Conservation (phyloP, 2,329 filamentous ascomycete species). For the Penicillium polonicum region DNA sequence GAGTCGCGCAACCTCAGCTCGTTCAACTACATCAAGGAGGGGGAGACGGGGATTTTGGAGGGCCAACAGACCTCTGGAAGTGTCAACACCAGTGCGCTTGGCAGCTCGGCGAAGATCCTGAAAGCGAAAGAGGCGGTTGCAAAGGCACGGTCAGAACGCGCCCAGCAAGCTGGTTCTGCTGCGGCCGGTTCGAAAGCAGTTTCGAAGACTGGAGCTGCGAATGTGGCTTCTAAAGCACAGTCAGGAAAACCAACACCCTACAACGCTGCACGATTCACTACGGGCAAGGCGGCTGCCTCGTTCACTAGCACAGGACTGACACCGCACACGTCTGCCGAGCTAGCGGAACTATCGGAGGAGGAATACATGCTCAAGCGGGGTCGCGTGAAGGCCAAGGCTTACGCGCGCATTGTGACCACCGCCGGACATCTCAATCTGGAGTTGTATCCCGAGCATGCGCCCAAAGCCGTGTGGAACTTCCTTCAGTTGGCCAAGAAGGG, state of each 20-base stretch:
- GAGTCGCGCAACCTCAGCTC: constrained; percentile 76
- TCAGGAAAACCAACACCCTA: constrained; percentile 55
- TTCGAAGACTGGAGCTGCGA: constrained; percentile 23
- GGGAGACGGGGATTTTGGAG: constrained; percentile 65
- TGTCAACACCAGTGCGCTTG: constrained; percentile 78
- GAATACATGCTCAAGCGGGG: constrained; percentile 94
- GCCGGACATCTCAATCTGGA: constrained; percentile 84
- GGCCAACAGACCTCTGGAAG: constrained; percentile 62
- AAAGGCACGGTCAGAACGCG: constrained; percentile 74
- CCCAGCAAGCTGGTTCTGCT: constrained; percentile 59
- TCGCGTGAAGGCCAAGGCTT: constrained; percentile 85
- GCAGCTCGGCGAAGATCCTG: constrained; percentile 76
- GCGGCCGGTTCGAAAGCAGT: constrained; percentile 24
- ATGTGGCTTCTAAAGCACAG: constrained; percentile 24
- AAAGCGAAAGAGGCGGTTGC: constrained; percentile 94
- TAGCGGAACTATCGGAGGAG: constrained; percentile 85
- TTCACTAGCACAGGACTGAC: constrained; percentile 95
- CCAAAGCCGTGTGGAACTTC: constrained; percentile 96
- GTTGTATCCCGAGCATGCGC: constrained; percentile 84
- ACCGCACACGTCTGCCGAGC: constrained; percentile 82
- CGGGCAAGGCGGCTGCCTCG: constrained; percentile 83
- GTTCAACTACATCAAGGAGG: constrained; percentile 87
- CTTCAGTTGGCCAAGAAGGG: constrained; percentile 81
- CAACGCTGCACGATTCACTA: constrained; percentile 88
- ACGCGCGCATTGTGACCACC: constrained; percentile 84